phyloP scores from a whole-genome alignment of 768 basidiomycete genomes.

The Tephrocybe sp. region DNA sequence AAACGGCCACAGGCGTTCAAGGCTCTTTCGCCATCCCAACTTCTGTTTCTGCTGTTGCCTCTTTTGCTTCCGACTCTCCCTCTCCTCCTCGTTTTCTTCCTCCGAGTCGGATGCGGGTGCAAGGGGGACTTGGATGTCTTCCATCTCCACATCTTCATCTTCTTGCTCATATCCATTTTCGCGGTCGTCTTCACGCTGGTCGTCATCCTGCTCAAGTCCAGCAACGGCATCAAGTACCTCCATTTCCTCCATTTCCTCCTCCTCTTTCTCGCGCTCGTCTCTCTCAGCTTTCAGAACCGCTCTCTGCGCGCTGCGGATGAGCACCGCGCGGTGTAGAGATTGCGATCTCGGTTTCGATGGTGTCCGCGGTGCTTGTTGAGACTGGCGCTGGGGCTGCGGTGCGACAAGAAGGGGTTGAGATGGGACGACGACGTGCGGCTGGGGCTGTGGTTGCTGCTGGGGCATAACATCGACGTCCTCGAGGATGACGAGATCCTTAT shows the following conservation, averaged over 20 bases:
- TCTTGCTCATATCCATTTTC: too few species aligned
- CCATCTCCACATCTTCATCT: conserved; percentile 18
- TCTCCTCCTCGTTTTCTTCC: conserved; percentile 20
- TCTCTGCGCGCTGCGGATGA: conserved; percentile 69
- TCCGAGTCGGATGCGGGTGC: conserved; percentile 23
- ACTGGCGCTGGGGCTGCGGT: background rate
- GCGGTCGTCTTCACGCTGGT: conserved; percentile 24
- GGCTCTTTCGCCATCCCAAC: conserved; percentile 42
- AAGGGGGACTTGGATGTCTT: conserved; percentile 5
- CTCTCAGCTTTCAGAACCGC: conserved; percentile 51
- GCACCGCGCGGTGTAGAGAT: conserved; percentile 65
- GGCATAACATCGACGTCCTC: conserved; percentile 53
- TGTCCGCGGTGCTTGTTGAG: conserved; percentile 30
- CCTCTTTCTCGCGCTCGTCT: too few species aligned
- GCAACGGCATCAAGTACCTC: conserved; percentile 45
- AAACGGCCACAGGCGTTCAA: conserved; percentile 45
- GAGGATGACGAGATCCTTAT: conserved; percentile 67
- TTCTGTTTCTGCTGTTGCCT: conserved; percentile 26
- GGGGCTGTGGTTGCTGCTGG: conserved; percentile 8
- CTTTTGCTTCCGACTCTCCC: conserved; percentile 20
- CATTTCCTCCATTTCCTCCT: conserved; percentile 54
- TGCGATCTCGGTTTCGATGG: conserved; percentile 35
- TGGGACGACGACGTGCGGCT: conserved; percentile 6
- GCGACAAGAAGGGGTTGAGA: conserved; percentile 16
- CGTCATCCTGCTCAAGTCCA: conserved; percentile 33